Evolutionary conservation across 257 asterid species (phyloP).

Genomic region (Solanum virginianum): DNA sequence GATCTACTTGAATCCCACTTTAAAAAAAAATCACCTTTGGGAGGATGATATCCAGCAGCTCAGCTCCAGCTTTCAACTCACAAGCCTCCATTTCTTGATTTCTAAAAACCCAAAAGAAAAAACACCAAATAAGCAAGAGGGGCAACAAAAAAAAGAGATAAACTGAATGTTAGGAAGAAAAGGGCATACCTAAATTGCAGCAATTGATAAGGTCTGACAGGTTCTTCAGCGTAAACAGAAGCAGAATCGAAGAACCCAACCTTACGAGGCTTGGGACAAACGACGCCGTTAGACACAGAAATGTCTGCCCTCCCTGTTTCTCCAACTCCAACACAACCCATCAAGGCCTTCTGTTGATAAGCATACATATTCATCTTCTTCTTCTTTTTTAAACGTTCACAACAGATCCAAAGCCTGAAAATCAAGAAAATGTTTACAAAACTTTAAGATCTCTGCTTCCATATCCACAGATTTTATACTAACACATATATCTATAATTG

Average conservation of each 20-base stretch:
- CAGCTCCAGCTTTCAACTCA: conserved; percentile 37
- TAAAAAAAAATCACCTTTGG: conserved; percentile 25
- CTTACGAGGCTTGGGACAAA: conserved; percentile 49
- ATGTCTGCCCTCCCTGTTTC: conserved; percentile 1
- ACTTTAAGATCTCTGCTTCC: not conserved
- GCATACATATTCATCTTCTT: conserved; percentile 32
- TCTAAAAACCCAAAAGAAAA: not conserved
- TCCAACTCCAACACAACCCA: conserved; percentile 20
- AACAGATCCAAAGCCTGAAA: conserved; percentile 14
- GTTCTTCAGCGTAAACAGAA: conserved; percentile 3
- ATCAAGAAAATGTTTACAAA: not conserved
- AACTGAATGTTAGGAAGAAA: not conserved
- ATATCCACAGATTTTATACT: not conserved
- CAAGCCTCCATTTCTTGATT: conserved; percentile 28
- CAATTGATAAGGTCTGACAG: conserved; percentile 5
- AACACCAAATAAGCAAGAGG: not conserved
- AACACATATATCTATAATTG: not conserved
- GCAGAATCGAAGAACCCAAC: conserved; percentile 8
- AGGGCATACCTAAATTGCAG: conserved; percentile 14
- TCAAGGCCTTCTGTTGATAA: conserved; percentile 24
- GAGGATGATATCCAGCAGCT: conserved; percentile 42
- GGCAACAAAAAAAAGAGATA: not conserved
- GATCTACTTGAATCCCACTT: not conserved
- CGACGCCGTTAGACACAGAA: conserved; percentile 13
- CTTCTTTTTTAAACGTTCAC: not conserved